Conservation (phyloP, 805 yeast genomes). For the Saccharomycopsis amapae region DNA sequence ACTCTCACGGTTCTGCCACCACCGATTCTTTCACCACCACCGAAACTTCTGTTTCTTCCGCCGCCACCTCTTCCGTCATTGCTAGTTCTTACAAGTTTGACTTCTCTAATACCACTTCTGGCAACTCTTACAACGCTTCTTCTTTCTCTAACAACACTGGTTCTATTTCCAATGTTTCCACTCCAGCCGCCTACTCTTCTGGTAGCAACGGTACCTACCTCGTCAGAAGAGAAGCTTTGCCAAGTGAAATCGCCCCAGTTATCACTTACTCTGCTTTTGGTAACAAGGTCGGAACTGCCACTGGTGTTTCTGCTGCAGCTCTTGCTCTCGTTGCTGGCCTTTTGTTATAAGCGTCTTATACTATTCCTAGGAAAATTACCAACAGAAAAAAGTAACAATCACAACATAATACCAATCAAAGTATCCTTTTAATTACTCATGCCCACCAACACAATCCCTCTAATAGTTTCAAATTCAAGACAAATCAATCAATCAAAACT, state of each 20-base stretch:
- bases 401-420: too few relatives aligned
- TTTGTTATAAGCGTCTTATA: constrained; percentile 18
- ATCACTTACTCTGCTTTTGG: constrained; percentile 20
- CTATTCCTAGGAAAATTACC: too few relatives aligned
- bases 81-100: constrained; percentile 7
- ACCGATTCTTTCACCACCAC: constrained; percentile 4
- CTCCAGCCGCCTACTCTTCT: neutral
- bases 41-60: constrained; percentile 7
- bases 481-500: too few relatives aligned
- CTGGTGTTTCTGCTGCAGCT: constrained; percentile 17
- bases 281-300: constrained; percentile 12
- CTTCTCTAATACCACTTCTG: constrained; percentile 11
- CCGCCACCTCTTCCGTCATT: neutral
- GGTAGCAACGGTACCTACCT: neutral
- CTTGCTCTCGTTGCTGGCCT: constrained; percentile 20
- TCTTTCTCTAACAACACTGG: neutral
- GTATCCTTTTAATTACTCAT: too few relatives aligned
- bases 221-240: neutral
- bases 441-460: too few relatives aligned
- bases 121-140: neutral
- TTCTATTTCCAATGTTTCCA: neutral
- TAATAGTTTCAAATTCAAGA: too few relatives aligned
- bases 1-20: constrained; percentile 11
- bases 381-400: too few relatives aligned
- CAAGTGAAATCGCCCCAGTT: constrained; percentile 19